Evolutionary conservation across 2,329 filamentous ascomycete species (phyloP).

Genomic region (Akanthomyces lecanii): DNA sequence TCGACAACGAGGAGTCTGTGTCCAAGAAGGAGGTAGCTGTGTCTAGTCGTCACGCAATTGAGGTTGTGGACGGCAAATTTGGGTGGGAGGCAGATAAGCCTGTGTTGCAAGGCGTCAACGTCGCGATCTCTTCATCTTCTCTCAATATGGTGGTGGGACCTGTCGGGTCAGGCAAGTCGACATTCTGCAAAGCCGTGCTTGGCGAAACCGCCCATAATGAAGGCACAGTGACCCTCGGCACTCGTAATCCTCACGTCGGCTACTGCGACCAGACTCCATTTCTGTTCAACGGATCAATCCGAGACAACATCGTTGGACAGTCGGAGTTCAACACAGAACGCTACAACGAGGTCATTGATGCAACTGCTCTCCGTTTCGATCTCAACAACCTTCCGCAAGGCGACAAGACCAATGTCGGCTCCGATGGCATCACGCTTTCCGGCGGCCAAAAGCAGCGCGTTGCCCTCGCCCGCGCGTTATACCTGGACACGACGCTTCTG

Average conservation of each 20-base stretch:
- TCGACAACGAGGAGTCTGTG: conserved; percentile 1
- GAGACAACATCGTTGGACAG: conserved; percentile 36
- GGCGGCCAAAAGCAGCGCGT: conserved; percentile 34
- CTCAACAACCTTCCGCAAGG: conserved; percentile 30
- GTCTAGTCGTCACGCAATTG: neutral
- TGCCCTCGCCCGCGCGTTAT: conserved; percentile 31
- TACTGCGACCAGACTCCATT: neutral
- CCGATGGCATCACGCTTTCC: conserved; percentile 38
- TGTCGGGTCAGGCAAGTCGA: conserved; percentile 28
- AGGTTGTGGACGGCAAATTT: conserved; percentile 18
- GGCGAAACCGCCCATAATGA: neutral
- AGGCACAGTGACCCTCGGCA: neutral
- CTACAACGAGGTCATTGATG: conserved; percentile 34
- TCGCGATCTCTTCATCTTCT: conserved; percentile 18
- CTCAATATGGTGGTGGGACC: conserved; percentile 36
- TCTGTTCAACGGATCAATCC: neutral
- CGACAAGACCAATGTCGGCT: conserved; percentile 37
- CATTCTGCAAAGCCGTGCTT: conserved; percentile 2
- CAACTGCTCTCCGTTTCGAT: conserved; percentile 31
- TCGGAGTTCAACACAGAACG: conserved; percentile 27
- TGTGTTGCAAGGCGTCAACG: conserved; percentile 22
- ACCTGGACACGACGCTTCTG: conserved; percentile 27
- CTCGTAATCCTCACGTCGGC: neutral
- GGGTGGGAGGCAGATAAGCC: conserved; percentile 24
- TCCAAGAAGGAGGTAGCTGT: neutral